Evolutionary conservation across 1,284 basidiomycete genomes (phyloP).

Genomic region (Apiotrichum montevideense): DNA sequence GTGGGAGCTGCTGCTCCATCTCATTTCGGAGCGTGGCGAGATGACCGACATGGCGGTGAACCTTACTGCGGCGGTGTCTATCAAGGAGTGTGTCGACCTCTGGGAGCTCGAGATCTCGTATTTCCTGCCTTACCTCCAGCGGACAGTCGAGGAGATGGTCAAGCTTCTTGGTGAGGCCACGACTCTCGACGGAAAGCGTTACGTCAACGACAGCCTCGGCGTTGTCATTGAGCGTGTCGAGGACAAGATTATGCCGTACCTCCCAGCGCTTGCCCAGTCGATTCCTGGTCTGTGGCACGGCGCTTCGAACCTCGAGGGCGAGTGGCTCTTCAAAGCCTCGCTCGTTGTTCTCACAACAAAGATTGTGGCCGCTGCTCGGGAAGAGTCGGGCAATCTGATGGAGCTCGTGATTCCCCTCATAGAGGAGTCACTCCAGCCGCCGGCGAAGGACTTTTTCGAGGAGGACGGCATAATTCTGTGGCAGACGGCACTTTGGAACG

Average conservation of each 20-base stretch:
- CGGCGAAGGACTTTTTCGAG: slow-evolving; percentile 64
- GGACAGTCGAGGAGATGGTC: slow-evolving; percentile 40
- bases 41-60: slow-evolving; percentile 75
- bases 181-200: slow-evolving; percentile 69
- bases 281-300: slow-evolving; percentile 64
- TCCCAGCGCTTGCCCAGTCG: slow-evolving; percentile 59
- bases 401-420: slow-evolving; percentile 64
- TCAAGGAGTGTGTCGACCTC: slow-evolving; percentile 68
- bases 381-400: slow-evolving; percentile 41
- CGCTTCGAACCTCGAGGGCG: slow-evolving; percentile 52
- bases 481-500: slow-evolving; percentile 66
- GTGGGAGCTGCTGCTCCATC: slow-evolving; percentile 72
- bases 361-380: slow-evolving; percentile 53
- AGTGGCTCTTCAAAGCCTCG: slow-evolving; percentile 71
- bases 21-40: slow-evolving; percentile 61
- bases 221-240: slow-evolving; percentile 65
- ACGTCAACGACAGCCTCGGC: slow-evolving; percentile 64
- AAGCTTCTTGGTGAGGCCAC: slow-evolving; percentile 66
- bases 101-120: slow-evolving; percentile 42
- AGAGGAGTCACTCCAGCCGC: slow-evolving; percentile 63
- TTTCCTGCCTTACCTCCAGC: slow-evolving; percentile 41
- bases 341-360: slow-evolving; percentile 67
- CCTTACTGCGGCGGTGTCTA: slow-evolving; percentile 66
- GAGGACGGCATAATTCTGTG: slow-evolving; percentile 71
- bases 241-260: slow-evolving; percentile 61